Evolutionary conservation across 495 filamentous ascomycete species (phyloP).

Genomic region (Physcia stellaris): DNA sequence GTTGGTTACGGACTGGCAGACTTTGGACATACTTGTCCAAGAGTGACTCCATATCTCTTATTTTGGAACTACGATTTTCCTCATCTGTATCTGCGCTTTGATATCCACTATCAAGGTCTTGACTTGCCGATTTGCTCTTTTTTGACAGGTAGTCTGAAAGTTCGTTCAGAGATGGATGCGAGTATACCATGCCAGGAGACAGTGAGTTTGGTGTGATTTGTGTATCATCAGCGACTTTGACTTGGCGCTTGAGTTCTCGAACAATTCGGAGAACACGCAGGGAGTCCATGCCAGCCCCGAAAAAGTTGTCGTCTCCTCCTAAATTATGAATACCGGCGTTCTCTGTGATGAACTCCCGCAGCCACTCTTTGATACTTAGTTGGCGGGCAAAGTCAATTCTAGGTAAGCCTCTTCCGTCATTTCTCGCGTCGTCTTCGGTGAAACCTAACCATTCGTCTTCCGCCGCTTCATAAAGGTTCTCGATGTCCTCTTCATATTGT

Average conservation of each 20-base stretch:
- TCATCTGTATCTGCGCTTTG: slow-evolving; percentile 2
- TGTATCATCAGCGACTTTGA: not conserved
- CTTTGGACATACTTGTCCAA: not conserved
- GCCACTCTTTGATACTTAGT: not conserved
- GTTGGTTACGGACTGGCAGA: not conserved
- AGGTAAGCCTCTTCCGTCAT: not conserved
- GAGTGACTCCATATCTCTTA: not conserved
- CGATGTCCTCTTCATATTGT: slow-evolving; percentile 40
- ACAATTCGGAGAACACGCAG: slow-evolving; percentile 31
- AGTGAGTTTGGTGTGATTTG: not conserved
- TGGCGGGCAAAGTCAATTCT: not conserved
- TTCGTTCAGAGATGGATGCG: not conserved
- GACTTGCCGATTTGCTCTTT: too few species aligned
- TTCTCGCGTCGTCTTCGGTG: not conserved
- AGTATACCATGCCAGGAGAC: slow-evolving; percentile 3
- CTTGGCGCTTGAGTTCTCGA: not conserved
- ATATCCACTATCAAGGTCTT: too few species aligned
- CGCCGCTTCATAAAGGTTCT: slow-evolving; percentile 27
- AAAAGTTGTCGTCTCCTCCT: slow-evolving; percentile 19
- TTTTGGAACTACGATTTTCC: slow-evolving; percentile 1
- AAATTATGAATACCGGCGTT: not conserved
- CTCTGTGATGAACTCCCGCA: not conserved
- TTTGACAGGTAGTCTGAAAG: too few species aligned
- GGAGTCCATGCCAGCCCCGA: slow-evolving; percentile 37
- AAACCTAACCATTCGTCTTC: too few species aligned